Conservation (phyloP, 179 eudicot genomes). For the Gypsophila paniculata region DNA sequence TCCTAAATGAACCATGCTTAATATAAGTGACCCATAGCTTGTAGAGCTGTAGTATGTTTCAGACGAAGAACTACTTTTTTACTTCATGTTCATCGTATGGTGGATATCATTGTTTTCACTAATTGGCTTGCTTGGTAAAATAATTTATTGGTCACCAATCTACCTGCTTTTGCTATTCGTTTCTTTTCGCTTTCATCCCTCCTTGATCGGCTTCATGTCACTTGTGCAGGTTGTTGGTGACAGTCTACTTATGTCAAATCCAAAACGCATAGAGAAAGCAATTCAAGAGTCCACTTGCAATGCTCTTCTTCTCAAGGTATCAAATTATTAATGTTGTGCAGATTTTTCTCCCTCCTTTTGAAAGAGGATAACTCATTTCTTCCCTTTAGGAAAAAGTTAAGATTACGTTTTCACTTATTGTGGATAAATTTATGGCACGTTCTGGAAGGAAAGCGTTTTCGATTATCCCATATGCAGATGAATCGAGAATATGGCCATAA, state of each 20-base stretch:
- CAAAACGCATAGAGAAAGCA: slow-evolving; percentile 86
- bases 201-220: slow-evolving; percentile 19
- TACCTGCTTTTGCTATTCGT: background rate
- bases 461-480: background rate
- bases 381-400: background rate
- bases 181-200: background rate
- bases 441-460: background rate
- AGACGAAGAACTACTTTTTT: background rate
- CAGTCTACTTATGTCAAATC: slow-evolving; percentile 82
- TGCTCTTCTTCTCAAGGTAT: slow-evolving; percentile 87
- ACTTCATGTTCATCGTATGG: background rate
- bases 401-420: background rate
- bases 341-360: background rate
- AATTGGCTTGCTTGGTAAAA: background rate
- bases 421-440: background rate
- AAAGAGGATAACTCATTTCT: background rate
- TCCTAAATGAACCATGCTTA: background rate
- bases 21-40: background rate
- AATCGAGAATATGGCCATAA: background rate
- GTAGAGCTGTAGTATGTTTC: background rate
- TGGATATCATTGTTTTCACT: background rate
- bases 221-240: slow-evolving; percentile 83
- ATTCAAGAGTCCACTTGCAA: slow-evolving; percentile 77
- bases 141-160: background rate
- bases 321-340: slow-evolving; percentile 10